Base-by-base conservation (phyloP, 1,284 basidiomycete genomes). In the Rhizoctonia solani region DNA sequence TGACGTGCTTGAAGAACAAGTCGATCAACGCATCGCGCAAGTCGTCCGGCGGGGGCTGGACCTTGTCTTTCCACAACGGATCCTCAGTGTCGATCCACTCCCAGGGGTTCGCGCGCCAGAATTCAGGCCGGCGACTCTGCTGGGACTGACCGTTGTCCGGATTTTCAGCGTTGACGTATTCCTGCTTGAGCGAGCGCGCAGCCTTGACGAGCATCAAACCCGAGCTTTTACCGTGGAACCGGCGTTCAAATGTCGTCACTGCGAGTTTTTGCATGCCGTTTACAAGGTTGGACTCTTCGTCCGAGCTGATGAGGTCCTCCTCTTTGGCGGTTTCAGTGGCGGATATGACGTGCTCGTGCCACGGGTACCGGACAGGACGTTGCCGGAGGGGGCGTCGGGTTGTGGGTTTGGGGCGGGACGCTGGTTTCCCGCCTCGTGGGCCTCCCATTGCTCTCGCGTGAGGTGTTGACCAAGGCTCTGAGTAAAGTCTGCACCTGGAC, bases 401-500 rank as follows among this genome's bases (percentile, higher is more conserved):
- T 49, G 58, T n/a, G 32, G 68, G 59, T 27, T 59, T 66, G 44
- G 44, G 21, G 6, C 21, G 11, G 44, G 44, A 21, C 6, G 44
- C 8, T 9, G 44, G 5, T 19, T 19, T 46, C 21, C 55, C 66
- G 29, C 65, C 66, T 30, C 66, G 59, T 49, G 23, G 75, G 71
- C 54, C 37, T 86, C 90, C 86, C 91, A 93, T 3, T 88, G 88
- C 69, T 86, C 90, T 37, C 88, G 85, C 55, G 86, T 71, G 4
- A 92, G 79, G 0, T 82, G 81, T 1, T 89, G 87, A 1, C 91
- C 91, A 49, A 93, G 80, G 68, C 88, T 84, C 29, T 80, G 76
- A 32, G 82, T 81, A 74, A 90, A 87, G 74, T 92, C 87, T 55
- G 80, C 75, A 68, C 84, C 83, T 21, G 91, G 91, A 54, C 83